These are phyloP conservation scores for Verticillium dahliae DNA, from an alignment of 2,329 filamentous ascomycete genomes.

Conservation along the genomic window DNA sequence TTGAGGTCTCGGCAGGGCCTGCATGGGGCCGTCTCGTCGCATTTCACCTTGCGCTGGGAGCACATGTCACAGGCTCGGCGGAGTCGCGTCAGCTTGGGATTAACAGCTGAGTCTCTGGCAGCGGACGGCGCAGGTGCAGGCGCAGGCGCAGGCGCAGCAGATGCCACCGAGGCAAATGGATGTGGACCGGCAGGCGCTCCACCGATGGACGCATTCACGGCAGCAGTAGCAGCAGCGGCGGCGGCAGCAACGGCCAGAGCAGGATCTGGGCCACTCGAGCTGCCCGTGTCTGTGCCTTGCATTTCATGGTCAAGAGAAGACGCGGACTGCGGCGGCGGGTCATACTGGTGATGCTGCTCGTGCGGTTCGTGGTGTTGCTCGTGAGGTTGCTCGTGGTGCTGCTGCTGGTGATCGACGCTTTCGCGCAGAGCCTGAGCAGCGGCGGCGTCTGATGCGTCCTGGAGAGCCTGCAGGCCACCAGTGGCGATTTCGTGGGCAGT, in stretches of 20 bases:
- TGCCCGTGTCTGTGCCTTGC: background rate
- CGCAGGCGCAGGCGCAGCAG: background rate
- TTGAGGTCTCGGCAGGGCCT: constrained; percentile 49
- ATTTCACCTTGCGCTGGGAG: constrained; percentile 56
- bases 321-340: constrained; percentile 26
- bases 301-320: background rate
- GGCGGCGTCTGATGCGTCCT: background rate
- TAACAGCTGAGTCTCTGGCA: constrained; percentile 33
- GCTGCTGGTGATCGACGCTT: constrained; percentile 2
- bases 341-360: constrained; percentile 18
- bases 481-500: background rate
- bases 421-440: background rate
- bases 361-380: background rate
- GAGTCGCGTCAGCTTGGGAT: constrained; percentile 47
- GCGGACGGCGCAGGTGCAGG: constrained; percentile 5
- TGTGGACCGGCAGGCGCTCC: background rate
- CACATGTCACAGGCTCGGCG: constrained; percentile 56
- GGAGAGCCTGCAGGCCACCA: constrained; percentile 2
- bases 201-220: background rate
- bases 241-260: constrained; percentile 12
- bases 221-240: constrained; percentile 5
- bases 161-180: constrained; percentile 1
- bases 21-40: constrained; percentile 50
- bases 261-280: constrained; percentile 1
- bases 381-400: background rate